A percentile compares a stretch with the other conserved stretches of the same genome.
Evolutionary conservation across 225 moss, liverwort and hornwort species (phyloP).

Genomic region (Asterella californica): DNA sequence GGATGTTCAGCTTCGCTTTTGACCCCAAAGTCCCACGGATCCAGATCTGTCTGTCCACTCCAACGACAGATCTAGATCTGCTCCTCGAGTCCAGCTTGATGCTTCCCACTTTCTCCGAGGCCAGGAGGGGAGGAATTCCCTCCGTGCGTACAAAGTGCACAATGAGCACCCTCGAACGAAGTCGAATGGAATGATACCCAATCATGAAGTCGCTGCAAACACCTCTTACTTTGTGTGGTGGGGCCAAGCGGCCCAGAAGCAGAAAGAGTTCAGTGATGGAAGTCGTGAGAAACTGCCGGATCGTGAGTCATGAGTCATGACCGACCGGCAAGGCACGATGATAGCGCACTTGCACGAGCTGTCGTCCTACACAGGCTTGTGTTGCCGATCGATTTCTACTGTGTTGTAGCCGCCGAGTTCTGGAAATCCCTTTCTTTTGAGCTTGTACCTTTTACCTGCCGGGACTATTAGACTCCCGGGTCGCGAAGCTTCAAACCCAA

Average conservation of each 20-base stretch:
- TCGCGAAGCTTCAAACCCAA: too few species aligned
- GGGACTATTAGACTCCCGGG: too few species aligned
- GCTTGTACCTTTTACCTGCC: too few species aligned
- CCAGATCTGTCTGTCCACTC: neutral
- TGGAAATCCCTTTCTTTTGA: too few species aligned
- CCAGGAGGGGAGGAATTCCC: neutral
- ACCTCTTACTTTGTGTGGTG: neutral
- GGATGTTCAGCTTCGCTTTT: neutral
- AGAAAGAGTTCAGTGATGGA: neutral
- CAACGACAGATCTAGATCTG: conserved; percentile 13
- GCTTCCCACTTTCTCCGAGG: neutral
- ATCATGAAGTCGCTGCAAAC: neutral
- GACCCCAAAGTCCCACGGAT: neutral
- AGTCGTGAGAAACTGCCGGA: conserved; percentile 9
- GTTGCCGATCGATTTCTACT: too few species aligned
- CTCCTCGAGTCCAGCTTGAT: too few species aligned
- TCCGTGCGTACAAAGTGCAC: neutral
- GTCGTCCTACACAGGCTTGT: too few species aligned
- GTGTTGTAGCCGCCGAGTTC: too few species aligned
- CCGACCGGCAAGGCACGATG: too few species aligned
- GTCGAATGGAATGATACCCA: neutral
- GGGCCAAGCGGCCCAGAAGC: neutral
- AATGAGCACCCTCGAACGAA: neutral
- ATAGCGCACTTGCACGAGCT: too few species aligned
- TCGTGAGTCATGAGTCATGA: too few species aligned